These are phyloP conservation scores for Peronospora farinosa DNA, from an alignment of 352 stramenopile species.

Conservation along the genomic window DNA sequence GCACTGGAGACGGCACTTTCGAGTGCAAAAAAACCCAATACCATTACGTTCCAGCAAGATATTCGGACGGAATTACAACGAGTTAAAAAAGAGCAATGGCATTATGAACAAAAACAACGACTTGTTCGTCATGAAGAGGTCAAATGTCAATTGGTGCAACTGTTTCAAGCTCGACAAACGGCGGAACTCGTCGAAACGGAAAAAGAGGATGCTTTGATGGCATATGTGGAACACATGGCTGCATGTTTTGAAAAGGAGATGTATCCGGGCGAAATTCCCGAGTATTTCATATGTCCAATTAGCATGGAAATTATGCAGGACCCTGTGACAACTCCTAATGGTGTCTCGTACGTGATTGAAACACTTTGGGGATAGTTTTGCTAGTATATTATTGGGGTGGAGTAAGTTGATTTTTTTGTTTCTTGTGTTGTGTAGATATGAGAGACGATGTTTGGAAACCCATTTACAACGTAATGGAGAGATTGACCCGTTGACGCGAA, in stretches of 20 bases:
- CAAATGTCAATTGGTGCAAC: slow-evolving; percentile 34
- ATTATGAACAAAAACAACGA: slow-evolving; percentile 34
- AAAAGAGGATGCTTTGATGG: slow-evolving; percentile 45
- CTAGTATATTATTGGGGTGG: no score
- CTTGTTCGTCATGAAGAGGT: slow-evolving; percentile 37
- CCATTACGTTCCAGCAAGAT: slow-evolving; percentile 43
- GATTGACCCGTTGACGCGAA: slow-evolving; percentile 65
- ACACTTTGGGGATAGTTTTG: no score
- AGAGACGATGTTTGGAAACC: slow-evolving; percentile 60
- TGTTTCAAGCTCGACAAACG: slow-evolving; percentile 29
- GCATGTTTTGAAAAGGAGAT: slow-evolving; percentile 39
- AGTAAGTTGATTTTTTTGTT: no score
- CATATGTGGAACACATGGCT: slow-evolving; percentile 57
- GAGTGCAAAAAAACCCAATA: slow-evolving; percentile 58
- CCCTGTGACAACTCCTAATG: slow-evolving; percentile 71
- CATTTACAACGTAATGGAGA: slow-evolving; percentile 60
- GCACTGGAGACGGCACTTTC: slow-evolving; percentile 44
- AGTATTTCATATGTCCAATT: slow-evolving; percentile 77
- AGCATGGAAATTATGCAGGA: slow-evolving; percentile 83
- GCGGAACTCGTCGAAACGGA: slow-evolving; percentile 26
- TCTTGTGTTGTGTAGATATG: slow-evolving; percentile 33
- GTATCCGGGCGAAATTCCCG: slow-evolving; percentile 49
- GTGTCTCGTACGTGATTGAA: slow-evolving; percentile 49
- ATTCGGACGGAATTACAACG: slow-evolving; percentile 52
- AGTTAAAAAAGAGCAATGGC: slow-evolving; percentile 64